Base-by-base conservation (phyloP, 805 yeast genomes). In the Priceomyces haplophilus region DNA sequence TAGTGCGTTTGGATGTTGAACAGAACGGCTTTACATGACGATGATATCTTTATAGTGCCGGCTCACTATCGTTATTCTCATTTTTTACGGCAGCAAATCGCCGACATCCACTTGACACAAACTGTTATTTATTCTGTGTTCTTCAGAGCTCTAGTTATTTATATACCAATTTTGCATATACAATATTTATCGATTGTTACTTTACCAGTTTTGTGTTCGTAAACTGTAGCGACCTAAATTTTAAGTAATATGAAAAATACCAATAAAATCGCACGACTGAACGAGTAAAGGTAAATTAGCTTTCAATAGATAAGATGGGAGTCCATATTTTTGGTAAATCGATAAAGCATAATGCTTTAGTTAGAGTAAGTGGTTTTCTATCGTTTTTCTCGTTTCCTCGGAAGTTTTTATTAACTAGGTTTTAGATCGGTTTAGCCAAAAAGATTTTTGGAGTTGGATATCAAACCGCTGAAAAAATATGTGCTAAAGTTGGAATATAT, bases 361-460 rank as follows among this genome's bases (percentile, higher is more conserved):
- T 70, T 24, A 53, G 62, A 34, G 64, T 61, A 59, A 31, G 64
- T 55, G 5, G 13, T 11, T 7, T 12, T 3, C 7, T n/a, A 3
- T 8, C 6, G 8, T 17, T 7, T 24, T 16, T 23, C 5, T 20
- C 13, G 15, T 12, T 11, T n/a, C 10, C 24, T 18, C 8, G 8
- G 24, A 18, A 23, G 5, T 15, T 15, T 10, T 17, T 32, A 32
- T 20, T 32, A 32, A 36, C 31, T 36, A 12, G 15, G 27, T 19
- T 42, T 7, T 43, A 59, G 64, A 64, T 67, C 49, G 98, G 95
- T 3, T 73, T 93, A 48, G 82, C 90, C 18, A 76, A 84, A 43
- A 83, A 82, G 48, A 83, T 93, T 50, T 90, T 86, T 60, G 99
- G 98, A 23, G 72, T 93, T 32, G 97, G 98, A n/a, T 64, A 69